A percentile compares a stretch with the other conserved stretches of the same genome.
Conservation (phyloP, 805 yeast genomes). For the Jamesozyma gamospora region DNA sequence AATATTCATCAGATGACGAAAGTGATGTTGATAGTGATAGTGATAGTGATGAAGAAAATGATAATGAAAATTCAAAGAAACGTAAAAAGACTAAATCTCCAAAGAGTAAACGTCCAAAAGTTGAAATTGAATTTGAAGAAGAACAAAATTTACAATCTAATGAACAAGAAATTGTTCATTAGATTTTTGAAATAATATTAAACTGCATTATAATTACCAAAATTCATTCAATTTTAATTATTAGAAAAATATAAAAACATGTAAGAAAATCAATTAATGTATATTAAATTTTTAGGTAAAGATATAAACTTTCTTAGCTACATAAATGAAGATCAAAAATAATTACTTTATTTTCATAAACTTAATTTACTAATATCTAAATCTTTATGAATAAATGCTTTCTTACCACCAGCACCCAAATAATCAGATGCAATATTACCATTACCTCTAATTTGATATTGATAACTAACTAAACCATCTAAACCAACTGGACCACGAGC, state of each 20-base stretch:
- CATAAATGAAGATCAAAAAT: too few relatives aligned
- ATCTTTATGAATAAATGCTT: constrained; percentile 66
- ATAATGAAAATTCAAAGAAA: constrained; percentile 30
- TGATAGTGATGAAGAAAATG: constrained; percentile 33
- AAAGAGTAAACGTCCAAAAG: constrained; percentile 53
- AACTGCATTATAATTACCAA: background rate
- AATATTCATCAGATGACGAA: constrained; percentile 25
- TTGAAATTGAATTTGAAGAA: constrained; percentile 79
- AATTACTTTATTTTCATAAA: constrained; percentile 13
- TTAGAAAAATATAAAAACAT: background rate
- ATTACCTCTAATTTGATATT: constrained; percentile 81
- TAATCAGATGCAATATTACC: constrained; percentile 93
- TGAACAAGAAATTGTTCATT: constrained; percentile 24
- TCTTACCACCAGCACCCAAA: constrained; percentile 83
- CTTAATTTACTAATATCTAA: constrained; percentile 32
- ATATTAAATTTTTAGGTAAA: background rate
- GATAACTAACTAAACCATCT: constrained; percentile 93
- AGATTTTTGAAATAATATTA: background rate
- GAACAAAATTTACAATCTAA: constrained; percentile 35
- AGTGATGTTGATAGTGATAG: constrained; percentile 20
- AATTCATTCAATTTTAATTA: too few relatives aligned
- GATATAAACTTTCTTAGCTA: too few relatives aligned
- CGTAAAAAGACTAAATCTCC: constrained; percentile 30
- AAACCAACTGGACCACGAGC: constrained; percentile 98
- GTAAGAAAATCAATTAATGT: too few relatives aligned